Evolutionary conservation across 1,139 yeast genomes (phyloP), one percentile per base, ranked within the genome.

Genomic region (Trichomonascaceae sp.): DNA sequence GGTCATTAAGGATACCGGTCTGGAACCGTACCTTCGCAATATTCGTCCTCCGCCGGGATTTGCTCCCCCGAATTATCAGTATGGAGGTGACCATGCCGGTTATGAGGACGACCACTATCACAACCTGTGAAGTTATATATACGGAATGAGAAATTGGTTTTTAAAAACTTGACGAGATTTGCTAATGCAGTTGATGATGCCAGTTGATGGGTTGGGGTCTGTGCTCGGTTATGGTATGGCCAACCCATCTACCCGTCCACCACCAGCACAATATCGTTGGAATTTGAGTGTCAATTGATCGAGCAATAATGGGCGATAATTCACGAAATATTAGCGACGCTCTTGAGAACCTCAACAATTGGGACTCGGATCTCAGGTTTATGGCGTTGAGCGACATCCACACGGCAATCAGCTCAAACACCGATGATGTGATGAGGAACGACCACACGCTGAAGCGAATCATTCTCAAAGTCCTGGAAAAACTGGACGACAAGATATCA

Each of bases 331-430:
- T 41, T 17, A 38, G 35, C 18, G 30, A 29, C 23, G 32, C 41
- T 29, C 37, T 52, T 34, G 47, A 46, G 16, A 54, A 53, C 13
- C 18, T 34, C 20, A 20, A 34, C 16, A 33, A 30, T 18, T 9
- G 30, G 34, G 95, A 84, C 48, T 80, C 92, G 3, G 95, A 84
- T 51, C 63, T 79, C 45, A 65, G 94, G 50, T 82, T 76, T 56
- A 84, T 84, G 95, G 93, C 89, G 2, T 62, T 82, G 41, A 80
- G 73, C 45, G 95, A 84, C 50, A 65, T 82, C 46, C 72, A 70
- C 46, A 70, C 68, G 47, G 61, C 60, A 40, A 65, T 59, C 37
- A 43, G 45, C 44, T 48, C 42, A 44, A 60, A 33, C 45, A 55
- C 32, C 44, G 53, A 42, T 25, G 45, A 47, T 5, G 44, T 49